Base-by-base conservation (phyloP, 768 basidiomycete genomes). In the Termitomyces sp. region DNA sequence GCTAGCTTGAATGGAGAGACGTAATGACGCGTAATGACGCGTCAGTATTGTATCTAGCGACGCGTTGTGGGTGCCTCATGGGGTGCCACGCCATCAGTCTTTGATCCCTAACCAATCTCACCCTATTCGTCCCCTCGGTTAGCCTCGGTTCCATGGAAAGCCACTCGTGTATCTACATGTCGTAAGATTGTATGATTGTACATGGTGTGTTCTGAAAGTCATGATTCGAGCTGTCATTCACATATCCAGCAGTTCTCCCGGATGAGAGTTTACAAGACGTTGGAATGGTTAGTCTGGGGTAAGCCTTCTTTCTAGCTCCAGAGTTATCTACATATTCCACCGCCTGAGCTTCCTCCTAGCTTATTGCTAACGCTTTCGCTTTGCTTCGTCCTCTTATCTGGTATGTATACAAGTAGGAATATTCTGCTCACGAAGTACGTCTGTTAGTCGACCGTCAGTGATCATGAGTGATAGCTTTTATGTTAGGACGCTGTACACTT, bases 11-110 rank as follows among this genome's bases (percentile, higher is more conserved):
- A 49, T 52, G 26, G n/a, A 53, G 15, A 58, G 46, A 71, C 67
- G 66, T 69, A 73, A 75, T 64, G 60, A 74, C 77, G 76, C 77
- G 76, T 75, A 68, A 72, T 71, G 65, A 77, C 77, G 76, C 75
- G 75, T 77, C 65, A 58, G 55, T 62, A 54, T 43, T 50, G 46
- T 42, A 53, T 32, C 28, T 22, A 47, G 28, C 57, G 61, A 56
- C 55, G 54, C 59, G 59, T 61, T 42, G 11, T 54, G 54, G 17
- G 51, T 41, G 51, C 60, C 58, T 63, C 62, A 54, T 61, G 60
- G n/a, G 55, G 45, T 62, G 57, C 53, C 58, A 56, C 41, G 60
- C 53, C 59, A 60, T 60, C 56, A 54, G 58, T 60, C 53, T 60
- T 38, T 64, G 63, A 62, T 62, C 60, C 60, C 53, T 42, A 50